Evolutionary conservation across 352 stramenopile genomes (phyloP).

Genomic region (Plasmopara halstedii): DNA sequence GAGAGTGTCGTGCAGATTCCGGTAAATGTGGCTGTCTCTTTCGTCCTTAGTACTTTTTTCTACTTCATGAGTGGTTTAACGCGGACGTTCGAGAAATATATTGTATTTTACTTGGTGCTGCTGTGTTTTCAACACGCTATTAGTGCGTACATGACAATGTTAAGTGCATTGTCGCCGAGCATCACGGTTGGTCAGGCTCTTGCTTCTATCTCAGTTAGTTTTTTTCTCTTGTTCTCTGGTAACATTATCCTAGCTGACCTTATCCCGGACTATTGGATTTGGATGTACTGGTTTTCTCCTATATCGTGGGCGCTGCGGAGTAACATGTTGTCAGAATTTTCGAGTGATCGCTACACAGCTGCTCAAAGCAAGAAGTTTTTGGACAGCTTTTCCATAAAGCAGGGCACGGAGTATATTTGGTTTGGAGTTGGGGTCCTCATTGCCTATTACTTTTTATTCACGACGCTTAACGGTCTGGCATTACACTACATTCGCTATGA

Average conservation of each 20-base stretch:
- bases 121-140: conserved; percentile 70
- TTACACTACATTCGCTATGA: conserved; percentile 53
- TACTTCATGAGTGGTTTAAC: conserved; percentile 88
- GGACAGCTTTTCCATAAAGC: conserved; percentile 29
- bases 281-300: conserved; percentile 76
- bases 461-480: conserved; percentile 30
- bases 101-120: conserved; percentile 71
- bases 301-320: conserved; percentile 43
- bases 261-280: conserved; percentile 68
- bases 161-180: conserved; percentile 44
- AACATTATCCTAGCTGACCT: conserved; percentile 63
- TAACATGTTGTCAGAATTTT: conserved; percentile 58
- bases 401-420: conserved; percentile 42
- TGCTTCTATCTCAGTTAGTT: conserved; percentile 42
- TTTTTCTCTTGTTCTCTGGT: conserved; percentile 64
- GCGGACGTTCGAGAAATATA: conserved; percentile 46
- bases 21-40: conserved; percentile 57
- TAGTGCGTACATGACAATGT: conserved; percentile 50
- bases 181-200: conserved; percentile 45
- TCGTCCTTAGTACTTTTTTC: conserved; percentile 53
- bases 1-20: conserved; percentile 48
- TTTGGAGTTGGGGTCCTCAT: conserved; percentile 35
- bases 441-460: conserved; percentile 53
- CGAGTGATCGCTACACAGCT: conserved; percentile 20
- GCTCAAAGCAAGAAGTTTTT: conserved; percentile 7